These are phyloP conservation scores for Suillus lakei DNA, from an alignment of 768 basidiomycete species.

Conservation along the genomic window DNA sequence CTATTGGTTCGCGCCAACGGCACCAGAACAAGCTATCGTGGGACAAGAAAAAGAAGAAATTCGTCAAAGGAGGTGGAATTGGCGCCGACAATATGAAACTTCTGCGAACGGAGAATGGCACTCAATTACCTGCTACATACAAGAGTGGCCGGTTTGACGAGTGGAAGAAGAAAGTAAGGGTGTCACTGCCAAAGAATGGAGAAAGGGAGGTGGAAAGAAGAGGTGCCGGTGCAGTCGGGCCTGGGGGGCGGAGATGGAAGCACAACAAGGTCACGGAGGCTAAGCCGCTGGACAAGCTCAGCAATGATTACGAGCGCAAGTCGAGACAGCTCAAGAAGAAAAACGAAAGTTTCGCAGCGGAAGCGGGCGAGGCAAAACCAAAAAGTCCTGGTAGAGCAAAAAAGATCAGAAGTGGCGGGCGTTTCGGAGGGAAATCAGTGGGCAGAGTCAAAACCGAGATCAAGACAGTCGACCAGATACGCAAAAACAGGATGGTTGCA, in stretches of 20 bases:
- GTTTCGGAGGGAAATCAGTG: constrained; percentile 63
- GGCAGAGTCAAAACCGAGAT: constrained; percentile 80
- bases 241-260: constrained; percentile 67
- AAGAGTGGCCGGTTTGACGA: constrained; percentile 94
- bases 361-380: constrained; percentile 26
- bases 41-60: constrained; percentile 98
- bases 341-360: constrained; percentile 38
- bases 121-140: constrained; percentile 88
- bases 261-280: constrained; percentile 68
- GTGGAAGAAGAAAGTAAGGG: constrained; percentile 83
- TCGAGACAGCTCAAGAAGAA: constrained; percentile 64
- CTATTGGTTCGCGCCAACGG: constrained; percentile 59
- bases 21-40: constrained; percentile 67
- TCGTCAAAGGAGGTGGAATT: constrained; percentile 80
- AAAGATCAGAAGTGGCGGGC: constrained; percentile 39
- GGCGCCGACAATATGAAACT: constrained; percentile 95
- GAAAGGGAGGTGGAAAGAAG: constrained; percentile 66
- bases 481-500: constrained; percentile 67
- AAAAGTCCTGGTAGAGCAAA: constrained; percentile 37
- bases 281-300: constrained; percentile 79
- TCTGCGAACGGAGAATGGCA: constrained; percentile 91
- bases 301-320: constrained; percentile 77
- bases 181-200: constrained; percentile 80
- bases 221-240: constrained; percentile 28
- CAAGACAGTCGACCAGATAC: constrained; percentile 86